phyloP scores from a whole-genome alignment of 1,284 basidiomycete species.

The Xanthoconium separans region DNA sequence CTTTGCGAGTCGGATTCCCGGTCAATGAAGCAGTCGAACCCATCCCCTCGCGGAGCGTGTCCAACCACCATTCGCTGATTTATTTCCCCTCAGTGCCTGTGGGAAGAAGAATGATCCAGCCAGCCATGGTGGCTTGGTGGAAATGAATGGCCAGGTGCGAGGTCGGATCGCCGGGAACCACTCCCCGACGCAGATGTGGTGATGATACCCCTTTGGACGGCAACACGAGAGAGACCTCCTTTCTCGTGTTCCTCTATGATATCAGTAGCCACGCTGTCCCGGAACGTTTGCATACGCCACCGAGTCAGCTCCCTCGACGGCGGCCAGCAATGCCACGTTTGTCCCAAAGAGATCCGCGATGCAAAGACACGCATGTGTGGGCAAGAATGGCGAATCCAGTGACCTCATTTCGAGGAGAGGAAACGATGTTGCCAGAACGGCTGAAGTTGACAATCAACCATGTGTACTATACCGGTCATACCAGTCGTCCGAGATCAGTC shows the following conservation, averaged over 20 bases:
- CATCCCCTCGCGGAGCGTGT: constrained; percentile 25
- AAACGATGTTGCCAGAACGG: not conserved
- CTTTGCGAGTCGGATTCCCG: constrained; percentile 43
- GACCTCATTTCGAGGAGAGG: constrained; percentile 9
- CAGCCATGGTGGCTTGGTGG: not conserved
- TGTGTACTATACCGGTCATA: constrained; percentile 3
- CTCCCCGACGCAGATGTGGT: not conserved
- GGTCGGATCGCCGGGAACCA: constrained; percentile 1
- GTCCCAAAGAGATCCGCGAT: constrained; percentile 12
- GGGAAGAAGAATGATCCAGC: not conserved
- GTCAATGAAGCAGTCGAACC: constrained; percentile 46
- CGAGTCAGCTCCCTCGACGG: not conserved
- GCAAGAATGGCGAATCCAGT: constrained; percentile 16
- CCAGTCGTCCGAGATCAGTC: constrained; percentile 3
- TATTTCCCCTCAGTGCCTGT: not conserved
- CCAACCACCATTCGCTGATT: not conserved
- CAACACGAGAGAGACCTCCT: constrained; percentile 4
- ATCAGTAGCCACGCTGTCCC: not conserved
- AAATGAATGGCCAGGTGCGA: not conserved
- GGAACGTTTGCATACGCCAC: constrained; percentile 8
- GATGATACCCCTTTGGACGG: constrained; percentile 2
- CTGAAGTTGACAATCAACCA: constrained; percentile 1
- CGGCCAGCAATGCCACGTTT: not conserved
- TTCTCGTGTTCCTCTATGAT: constrained; percentile 9
- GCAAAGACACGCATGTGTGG: not conserved